These are phyloP conservation scores for Xylaria bambusicola DNA, from an alignment of 495 filamentous ascomycete genomes.

Conservation along the genomic window DNA sequence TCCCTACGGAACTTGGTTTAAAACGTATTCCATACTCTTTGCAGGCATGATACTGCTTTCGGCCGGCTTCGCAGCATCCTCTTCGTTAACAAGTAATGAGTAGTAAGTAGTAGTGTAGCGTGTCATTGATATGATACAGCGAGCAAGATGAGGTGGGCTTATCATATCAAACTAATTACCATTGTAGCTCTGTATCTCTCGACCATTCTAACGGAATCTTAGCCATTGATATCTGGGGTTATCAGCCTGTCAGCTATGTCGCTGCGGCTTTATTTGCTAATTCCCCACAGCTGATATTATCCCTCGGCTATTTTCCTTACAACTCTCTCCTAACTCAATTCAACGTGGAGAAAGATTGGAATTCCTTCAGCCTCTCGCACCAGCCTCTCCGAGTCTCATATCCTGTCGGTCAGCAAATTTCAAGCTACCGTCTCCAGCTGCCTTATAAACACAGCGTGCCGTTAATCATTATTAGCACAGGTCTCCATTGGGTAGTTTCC, in stretches of 20 bases:
- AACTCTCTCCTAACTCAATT: conserved; percentile 19
- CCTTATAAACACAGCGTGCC: conserved; percentile 21
- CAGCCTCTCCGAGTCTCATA: conserved; percentile 24
- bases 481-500: conserved; percentile 26
- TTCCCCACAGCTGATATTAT: conserved; percentile 21
- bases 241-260: background rate
- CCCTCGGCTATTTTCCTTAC: conserved; percentile 20
- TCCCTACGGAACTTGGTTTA: background rate
- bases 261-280: conserved; percentile 14
- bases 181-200: background rate
- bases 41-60: background rate
- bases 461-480: conserved; percentile 27
- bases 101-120: too few species aligned
- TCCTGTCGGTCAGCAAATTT: conserved; percentile 21
- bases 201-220: background rate
- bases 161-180: background rate
- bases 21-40: conserved; percentile 2
- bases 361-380: conserved; percentile 10
- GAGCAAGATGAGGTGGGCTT: too few species aligned
- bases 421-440: conserved; percentile 21
- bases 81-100: background rate
- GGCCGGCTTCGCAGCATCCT: background rate
- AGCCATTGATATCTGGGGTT: background rate
- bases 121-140: too few species aligned
- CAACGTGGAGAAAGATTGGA: conserved; percentile 21